Evolutionary conservation across 2,329 filamentous ascomycete species (phyloP).

Genomic region (Penicillium sp.): DNA sequence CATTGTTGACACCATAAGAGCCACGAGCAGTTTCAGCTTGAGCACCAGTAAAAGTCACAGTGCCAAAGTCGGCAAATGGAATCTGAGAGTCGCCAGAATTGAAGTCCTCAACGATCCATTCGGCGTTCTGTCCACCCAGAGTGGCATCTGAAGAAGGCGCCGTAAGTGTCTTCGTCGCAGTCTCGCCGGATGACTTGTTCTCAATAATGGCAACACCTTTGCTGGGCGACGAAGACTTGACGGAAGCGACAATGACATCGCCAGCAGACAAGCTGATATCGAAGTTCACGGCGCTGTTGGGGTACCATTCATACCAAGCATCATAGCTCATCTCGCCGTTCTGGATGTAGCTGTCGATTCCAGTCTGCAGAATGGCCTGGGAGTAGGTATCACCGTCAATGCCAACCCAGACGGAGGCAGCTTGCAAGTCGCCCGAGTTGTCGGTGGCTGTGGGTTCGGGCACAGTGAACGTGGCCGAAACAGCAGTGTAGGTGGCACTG

Average conservation of each 20-base stretch:
- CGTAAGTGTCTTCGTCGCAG: slow-evolving; percentile 52
- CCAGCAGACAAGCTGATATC: slow-evolving; percentile 47
- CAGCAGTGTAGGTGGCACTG: slow-evolving; percentile 49
- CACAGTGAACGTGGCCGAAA: slow-evolving; percentile 50
- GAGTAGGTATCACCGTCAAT: slow-evolving; percentile 60
- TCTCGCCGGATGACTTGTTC: slow-evolving; percentile 54
- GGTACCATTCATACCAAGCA: slow-evolving; percentile 63
- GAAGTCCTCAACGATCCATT: slow-evolving; percentile 64
- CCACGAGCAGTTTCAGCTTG: slow-evolving; percentile 23
- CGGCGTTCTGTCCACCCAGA: slow-evolving; percentile 57
- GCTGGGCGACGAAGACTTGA: slow-evolving; percentile 40
- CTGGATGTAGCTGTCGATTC: slow-evolving; percentile 55
- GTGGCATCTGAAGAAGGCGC: slow-evolving; percentile 39
- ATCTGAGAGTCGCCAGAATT: slow-evolving; percentile 41
- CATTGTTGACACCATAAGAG: slow-evolving; percentile 34
- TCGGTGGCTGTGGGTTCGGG: slow-evolving; percentile 49
- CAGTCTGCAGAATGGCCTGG: slow-evolving; percentile 56
- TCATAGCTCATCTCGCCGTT: slow-evolving; percentile 46
- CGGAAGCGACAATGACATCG: slow-evolving; percentile 43
- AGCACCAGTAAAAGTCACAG: slow-evolving; percentile 40
- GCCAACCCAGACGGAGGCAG: slow-evolving; percentile 58
- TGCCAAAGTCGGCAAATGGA: slow-evolving; percentile 49
- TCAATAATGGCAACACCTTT: slow-evolving; percentile 49
- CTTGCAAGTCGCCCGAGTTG: slow-evolving; percentile 41
- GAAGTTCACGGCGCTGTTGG: slow-evolving; percentile 56